Base-by-base conservation (phyloP, 2,329 filamentous ascomycete genomes). In the Sporothrix inflata region DNA sequence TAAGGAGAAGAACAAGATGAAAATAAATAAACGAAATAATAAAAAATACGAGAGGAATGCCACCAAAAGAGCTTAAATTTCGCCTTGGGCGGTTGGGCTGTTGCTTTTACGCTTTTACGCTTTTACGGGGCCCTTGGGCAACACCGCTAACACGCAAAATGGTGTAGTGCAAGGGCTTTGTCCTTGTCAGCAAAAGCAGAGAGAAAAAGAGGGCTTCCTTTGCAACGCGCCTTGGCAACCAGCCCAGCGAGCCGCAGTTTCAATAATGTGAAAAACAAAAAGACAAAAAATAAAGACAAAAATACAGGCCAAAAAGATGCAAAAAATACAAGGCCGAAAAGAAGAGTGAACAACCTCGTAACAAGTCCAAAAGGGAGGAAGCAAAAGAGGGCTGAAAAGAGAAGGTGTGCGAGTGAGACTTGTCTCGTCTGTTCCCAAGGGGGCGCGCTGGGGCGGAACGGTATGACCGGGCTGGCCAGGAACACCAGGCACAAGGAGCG, bases 381-480 rank as follows among this genome's bases (percentile, higher is more conserved):
- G 27, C 42, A 49, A 68, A 60, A 60, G 40, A 70, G 69, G 53
- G 55, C 55, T 63, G 53, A 70, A 51, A 70, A 51, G 42, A 49
- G 42, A 49, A 61, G 69, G 69, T 70, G 69, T 60, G 69, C 45
- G 55, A 70, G 21, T 70, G 69, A 70, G 69, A 70, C 69, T 70
- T 70, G 51, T 69, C 53, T 70, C 30, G 51, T 51, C 34, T 16
- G 34, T 9, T n/a, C n/a, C 51, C 49, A 57, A 45, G 55, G 24
- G 21, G 38, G 45, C 2, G 24, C 45, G 5, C 11, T 67, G 19
- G 61, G 40, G 24, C 38, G 51, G 51, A 57, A 45, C 19, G 38
- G 40, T 27, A 65, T 40, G 53, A 34, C 53, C 27, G 53, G 38
- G 12, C 60, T 34, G n/a, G 38, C 34, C 60, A 63, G 60, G 38